Percentiles rank a stretch among this genome's conserved stretches.
Evolutionary conservation across 2,329 filamentous ascomycete species (phyloP).

Genomic region (Davidsoniella virescens): DNA sequence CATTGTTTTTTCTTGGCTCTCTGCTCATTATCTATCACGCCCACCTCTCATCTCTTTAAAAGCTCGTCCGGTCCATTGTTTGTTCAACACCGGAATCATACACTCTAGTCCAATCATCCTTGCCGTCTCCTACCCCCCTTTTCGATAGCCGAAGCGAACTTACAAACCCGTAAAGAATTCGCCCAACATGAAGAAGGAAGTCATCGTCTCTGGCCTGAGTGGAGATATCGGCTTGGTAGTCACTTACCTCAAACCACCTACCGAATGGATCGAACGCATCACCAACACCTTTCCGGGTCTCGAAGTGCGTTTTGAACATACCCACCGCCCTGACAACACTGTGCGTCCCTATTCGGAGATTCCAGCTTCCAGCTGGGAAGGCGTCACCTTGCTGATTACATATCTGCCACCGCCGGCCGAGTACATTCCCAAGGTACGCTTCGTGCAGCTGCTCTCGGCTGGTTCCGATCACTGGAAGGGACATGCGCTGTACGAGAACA

Average conservation of each 20-base stretch:
- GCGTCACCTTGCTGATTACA: constrained; percentile 33
- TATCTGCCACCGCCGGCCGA: constrained; percentile 27
- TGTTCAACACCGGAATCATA: too few species aligned
- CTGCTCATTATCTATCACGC: too few species aligned
- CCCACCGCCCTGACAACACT: constrained; percentile 19
- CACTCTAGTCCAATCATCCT: too few species aligned
- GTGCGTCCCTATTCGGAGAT: constrained; percentile 17
- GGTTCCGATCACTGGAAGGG: constrained; percentile 34
- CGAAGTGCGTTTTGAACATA: constrained; percentile 19
- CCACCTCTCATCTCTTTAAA: too few species aligned
- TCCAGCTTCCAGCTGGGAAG: constrained; percentile 26
- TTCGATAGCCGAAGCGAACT: too few species aligned
- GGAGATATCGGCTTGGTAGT: constrained; percentile 31
- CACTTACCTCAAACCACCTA: constrained; percentile 19
- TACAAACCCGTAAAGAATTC: too few species aligned
- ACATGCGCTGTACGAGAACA: constrained; percentile 32
- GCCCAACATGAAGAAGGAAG: too few species aligned
- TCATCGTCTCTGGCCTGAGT: background rate
- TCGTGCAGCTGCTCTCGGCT: constrained; percentile 38
- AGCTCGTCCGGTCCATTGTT: too few species aligned
- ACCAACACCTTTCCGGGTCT: constrained; percentile 28
- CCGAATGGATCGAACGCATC: constrained; percentile 22
- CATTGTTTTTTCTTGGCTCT: too few species aligned
- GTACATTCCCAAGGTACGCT: constrained; percentile 30
- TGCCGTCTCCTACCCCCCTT: too few species aligned